Evolutionary conservation across 2,329 filamentous ascomycete genomes (phyloP), one percentile per base, ranked within the genome.

Genomic region (Chaetomium olivaceum): DNA sequence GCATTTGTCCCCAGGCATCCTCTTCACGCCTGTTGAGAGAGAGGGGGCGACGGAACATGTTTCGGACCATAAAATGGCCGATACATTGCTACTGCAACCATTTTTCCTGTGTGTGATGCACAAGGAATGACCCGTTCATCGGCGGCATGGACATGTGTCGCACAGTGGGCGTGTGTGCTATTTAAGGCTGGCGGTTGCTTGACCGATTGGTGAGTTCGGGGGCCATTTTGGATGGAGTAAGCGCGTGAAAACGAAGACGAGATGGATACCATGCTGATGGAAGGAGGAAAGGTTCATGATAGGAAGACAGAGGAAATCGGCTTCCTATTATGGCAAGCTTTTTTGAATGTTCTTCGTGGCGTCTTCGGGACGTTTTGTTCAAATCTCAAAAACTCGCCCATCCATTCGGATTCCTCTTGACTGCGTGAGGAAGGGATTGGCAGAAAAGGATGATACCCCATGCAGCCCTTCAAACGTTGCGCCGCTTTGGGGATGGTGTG

Each of bases 401-500:
- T 29, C 6, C 58, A 23, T 16, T 31, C 51, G 57, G 25, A 50
- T 60, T 52, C 46, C 58, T 19, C 2, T 33, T 21, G 31, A 8
- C 23, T 29, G 14, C 57, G 27, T 50, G 43, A 27, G 43, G 19
- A 33, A 50, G 55, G 33, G 33, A 57, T 48, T 48, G 57, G 43
- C 57, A 27, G 36, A 23, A 19, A 31, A 54, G 31, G 36, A 52
- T 29, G 16, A 16, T 19, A 63, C 25, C 52, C 29, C 21, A 55
- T 61, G 59, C 59, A 54, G 29, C 27, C n/a, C 29, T 33, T 57
- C 62, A 64, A 55, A 66, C 57, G 39, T 14, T 55, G 66, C 58
- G 66, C 67, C 64, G 52, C 59, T 65, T 68, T 54, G 33, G 67
- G 67, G 48, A 67, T 66, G 64, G 67, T 25, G 59, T 25, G 52